Evolutionary conservation across 345 rosid genomes (phyloP).

Genomic region (Eucalyptus shirleyi): DNA sequence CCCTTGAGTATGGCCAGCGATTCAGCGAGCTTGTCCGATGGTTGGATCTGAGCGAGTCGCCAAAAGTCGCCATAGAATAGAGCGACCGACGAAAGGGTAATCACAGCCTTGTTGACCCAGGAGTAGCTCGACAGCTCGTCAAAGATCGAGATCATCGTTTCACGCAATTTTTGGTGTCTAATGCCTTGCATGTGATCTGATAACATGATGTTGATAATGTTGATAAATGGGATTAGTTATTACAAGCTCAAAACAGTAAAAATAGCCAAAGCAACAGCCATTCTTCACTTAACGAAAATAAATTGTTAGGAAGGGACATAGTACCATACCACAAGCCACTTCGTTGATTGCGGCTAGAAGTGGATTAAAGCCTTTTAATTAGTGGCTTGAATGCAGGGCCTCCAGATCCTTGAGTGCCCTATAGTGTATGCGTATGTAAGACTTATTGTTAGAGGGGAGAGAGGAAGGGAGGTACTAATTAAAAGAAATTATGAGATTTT

Average conservation of each 20-base stretch:
- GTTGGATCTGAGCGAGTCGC: neutral
- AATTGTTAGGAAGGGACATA: neutral
- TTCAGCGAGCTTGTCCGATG: neutral
- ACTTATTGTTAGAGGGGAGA: neutral
- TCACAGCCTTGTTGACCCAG: neutral
- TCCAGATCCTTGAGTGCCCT: neutral
- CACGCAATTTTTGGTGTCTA: neutral
- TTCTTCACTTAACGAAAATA: neutral
- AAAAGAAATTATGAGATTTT: neutral
- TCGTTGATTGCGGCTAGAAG: neutral
- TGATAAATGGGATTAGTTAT: neutral
- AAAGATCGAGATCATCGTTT: neutral
- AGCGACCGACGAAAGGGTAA: neutral
- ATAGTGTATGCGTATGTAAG: neutral
- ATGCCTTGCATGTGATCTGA: slow-evolving; percentile 2
- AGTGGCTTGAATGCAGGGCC: neutral
- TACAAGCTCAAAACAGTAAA: neutral
- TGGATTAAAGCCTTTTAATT: neutral
- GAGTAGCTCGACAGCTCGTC: neutral
- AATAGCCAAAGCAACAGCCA: neutral
- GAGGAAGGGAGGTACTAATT: neutral
- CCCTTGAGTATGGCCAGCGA: neutral
- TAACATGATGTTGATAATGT: neutral
- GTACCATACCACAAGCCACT: neutral
- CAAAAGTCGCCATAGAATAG: neutral